Conservation (phyloP, 257 asterid genomes). For the Nicotiana paniculata region DNA sequence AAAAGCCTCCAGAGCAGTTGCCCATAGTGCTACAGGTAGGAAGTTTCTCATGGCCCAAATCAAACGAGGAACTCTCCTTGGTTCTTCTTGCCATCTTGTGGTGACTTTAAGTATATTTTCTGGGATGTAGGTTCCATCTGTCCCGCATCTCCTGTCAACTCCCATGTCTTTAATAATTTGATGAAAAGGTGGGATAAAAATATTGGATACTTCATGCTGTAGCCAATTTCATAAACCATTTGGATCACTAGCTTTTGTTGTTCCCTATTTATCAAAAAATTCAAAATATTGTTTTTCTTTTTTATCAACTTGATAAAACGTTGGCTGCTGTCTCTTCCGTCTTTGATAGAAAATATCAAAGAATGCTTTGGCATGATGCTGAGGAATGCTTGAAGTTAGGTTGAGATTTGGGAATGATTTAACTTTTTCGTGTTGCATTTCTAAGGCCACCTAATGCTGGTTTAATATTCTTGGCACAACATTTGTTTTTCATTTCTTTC, state of each 20-base stretch:
- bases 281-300: neutral
- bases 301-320: neutral
- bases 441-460: neutral
- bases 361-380: neutral
- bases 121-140: conserved; percentile 7
- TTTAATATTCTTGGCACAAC: neutral
- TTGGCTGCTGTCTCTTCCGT: neutral
- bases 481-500: neutral
- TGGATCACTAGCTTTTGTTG: neutral
- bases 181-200: neutral
- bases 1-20: conserved; percentile 95
- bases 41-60: conserved; percentile 9
- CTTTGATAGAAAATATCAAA: neutral
- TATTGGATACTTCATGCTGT: neutral
- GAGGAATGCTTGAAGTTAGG: neutral
- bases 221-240: neutral
- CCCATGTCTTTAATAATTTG: conserved; percentile 5
- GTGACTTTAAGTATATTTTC: conserved; percentile 2
- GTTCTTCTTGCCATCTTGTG: conserved; percentile 1
- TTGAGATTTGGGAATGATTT: neutral
- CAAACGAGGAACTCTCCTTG: neutral
- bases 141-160: conserved; percentile 1
- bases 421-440: neutral
- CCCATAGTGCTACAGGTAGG: conserved; percentile 98
- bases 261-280: neutral